A percentile compares a stretch with the other conserved stretches of the same genome.
These are phyloP conservation scores for Claviceps capensis DNA, from an alignment of 2,329 filamentous ascomycete genomes.

Conservation along the genomic window DNA sequence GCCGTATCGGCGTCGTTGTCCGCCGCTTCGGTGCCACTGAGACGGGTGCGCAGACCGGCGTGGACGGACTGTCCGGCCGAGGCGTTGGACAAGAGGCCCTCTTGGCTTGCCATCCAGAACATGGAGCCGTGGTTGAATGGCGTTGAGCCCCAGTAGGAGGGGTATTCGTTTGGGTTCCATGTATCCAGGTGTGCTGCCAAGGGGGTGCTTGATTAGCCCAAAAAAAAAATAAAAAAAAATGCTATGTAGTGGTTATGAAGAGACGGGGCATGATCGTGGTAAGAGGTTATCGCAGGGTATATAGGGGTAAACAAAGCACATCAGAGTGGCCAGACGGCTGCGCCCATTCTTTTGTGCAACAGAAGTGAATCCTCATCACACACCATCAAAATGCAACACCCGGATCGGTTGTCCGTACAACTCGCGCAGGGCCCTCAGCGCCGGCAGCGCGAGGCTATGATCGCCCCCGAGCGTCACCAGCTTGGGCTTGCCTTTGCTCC, in stretches of 20 bases:
- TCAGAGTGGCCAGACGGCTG: too few relatives aligned
- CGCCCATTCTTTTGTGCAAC: too few relatives aligned
- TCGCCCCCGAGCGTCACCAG: conserved; percentile 62
- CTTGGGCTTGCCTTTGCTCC: conserved; percentile 28
- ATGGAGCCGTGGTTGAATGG: conserved; percentile 80
- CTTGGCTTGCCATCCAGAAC: conserved; percentile 78
- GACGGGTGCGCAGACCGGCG: conserved; percentile 66
- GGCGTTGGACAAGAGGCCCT: conserved; percentile 61
- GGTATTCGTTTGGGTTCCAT: conserved; percentile 73
- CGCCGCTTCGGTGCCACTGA: conserved; percentile 49
- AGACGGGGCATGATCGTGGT: too few relatives aligned
- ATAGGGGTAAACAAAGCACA: too few relatives aligned
- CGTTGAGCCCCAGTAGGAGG: conserved; percentile 52
- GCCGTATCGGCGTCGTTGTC: conserved; percentile 60
- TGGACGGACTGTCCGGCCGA: conserved; percentile 63
- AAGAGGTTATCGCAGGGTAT: too few relatives aligned
- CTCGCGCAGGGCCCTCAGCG: conserved; percentile 50
- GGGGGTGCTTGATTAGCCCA: too few relatives aligned
- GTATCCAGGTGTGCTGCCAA: conserved; percentile 56
- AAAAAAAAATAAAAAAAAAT: too few relatives aligned
- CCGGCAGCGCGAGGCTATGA: conserved; percentile 56
- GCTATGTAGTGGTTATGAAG: too few relatives aligned
- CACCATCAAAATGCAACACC: conserved; percentile 58
- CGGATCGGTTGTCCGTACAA: conserved; percentile 49
- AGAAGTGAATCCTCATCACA: conserved; percentile 2